These are phyloP conservation scores for Plenodomus biglobosus DNA, from an alignment of 2,329 filamentous ascomycete genomes.

Conservation along the genomic window DNA sequence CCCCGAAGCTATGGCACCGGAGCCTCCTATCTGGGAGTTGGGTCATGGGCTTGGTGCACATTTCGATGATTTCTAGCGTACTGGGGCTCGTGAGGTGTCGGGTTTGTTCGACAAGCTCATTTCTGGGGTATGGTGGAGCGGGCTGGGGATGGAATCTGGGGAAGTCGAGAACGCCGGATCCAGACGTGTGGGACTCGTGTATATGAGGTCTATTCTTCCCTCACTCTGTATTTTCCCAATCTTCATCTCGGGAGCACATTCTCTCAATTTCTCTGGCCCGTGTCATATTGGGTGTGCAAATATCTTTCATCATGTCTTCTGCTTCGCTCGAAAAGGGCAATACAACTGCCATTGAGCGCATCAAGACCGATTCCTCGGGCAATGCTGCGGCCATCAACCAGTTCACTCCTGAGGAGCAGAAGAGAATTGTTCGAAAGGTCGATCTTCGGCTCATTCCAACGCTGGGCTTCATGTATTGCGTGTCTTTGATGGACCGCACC, in stretches of 20 bases:
- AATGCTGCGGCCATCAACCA: conserved; percentile 20
- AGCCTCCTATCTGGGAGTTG: neutral
- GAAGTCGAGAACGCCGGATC: conserved; percentile 8
- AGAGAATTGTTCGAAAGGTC: conserved; percentile 29
- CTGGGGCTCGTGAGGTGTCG: conserved; percentile 1
- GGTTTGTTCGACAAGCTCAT: conserved; percentile 2
- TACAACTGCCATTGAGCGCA: conserved; percentile 17
- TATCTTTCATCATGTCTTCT: conserved; percentile 13
- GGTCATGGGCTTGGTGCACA: neutral
- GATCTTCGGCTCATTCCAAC: conserved; percentile 47
- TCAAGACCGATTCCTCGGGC: conserved; percentile 14
- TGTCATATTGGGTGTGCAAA: neutral
- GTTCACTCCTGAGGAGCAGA: conserved; percentile 27
- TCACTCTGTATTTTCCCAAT: neutral
- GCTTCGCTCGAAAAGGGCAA: conserved; percentile 25
- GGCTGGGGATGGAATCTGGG: conserved; percentile 10
- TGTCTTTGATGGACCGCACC: conserved; percentile 44
- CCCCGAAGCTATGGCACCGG: conserved; percentile 8
- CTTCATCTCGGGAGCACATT: no score
- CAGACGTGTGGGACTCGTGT: conserved; percentile 1
- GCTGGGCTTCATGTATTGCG: conserved; percentile 45
- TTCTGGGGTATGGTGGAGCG: conserved; percentile 16
- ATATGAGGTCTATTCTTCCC: conserved; percentile 10
- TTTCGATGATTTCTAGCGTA: neutral
- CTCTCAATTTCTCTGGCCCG: neutral